Evolutionary conservation across 148 eudicot genomes (phyloP).

Genomic region (Mesembryanthemum crystallinum): DNA sequence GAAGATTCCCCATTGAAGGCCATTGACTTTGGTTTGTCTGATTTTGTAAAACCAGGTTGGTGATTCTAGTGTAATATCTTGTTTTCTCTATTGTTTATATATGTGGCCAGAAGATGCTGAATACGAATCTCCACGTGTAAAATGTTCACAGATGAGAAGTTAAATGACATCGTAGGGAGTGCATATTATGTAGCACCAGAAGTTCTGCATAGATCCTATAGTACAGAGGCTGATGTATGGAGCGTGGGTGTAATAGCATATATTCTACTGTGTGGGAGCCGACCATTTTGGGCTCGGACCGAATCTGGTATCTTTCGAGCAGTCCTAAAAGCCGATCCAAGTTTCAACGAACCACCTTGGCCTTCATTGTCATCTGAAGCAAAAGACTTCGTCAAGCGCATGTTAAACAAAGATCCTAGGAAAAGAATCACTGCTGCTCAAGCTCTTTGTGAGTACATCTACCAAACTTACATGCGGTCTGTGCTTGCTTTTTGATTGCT

Average conservation of each 20-base stretch:
- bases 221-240: conserved; percentile 96
- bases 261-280: conserved; percentile 88
- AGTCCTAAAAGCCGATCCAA: conserved; percentile 89
- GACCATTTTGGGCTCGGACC: conserved; percentile 98
- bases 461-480: conserved; percentile 8
- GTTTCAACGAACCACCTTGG: conserved; percentile 91
- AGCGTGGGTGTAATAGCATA: conserved; percentile 93
- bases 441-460: conserved; percentile 65
- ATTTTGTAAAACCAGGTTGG: conserved; percentile 96
- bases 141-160: conserved; percentile 65
- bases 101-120: conserved; percentile 7
- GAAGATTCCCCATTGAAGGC: conserved; percentile 79
- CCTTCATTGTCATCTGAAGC: conserved; percentile 78
- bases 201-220: conserved; percentile 91
- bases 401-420: conserved; percentile 87
- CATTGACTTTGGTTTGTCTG: conserved; percentile 98
- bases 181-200: conserved; percentile 98
- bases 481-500: background rate
- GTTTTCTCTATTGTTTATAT: background rate
- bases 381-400: conserved; percentile 80
- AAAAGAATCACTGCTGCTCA: conserved; percentile 95
- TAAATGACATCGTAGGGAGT: conserved; percentile 97
- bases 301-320: conserved; percentile 95
- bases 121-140: background rate
- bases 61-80: conserved; percentile 17